Evolutionary conservation across 106 monocot species (phyloP).

Genomic region (Iris macrosiphon): DNA sequence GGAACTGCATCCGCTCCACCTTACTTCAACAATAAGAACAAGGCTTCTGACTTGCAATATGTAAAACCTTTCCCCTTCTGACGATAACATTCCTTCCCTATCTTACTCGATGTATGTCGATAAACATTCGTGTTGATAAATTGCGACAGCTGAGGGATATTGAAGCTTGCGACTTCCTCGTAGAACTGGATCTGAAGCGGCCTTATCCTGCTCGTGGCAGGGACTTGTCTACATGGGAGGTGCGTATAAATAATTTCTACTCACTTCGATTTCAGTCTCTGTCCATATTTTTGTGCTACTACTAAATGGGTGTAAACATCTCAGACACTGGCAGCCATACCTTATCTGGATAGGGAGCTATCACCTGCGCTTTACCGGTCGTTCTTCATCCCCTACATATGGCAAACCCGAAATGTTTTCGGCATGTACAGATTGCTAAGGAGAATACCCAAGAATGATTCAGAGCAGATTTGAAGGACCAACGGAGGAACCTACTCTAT

Average conservation of each 20-base stretch:
- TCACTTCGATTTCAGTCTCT: not conserved
- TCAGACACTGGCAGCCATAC: constrained; percentile 82
- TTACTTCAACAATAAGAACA: constrained; percentile 96
- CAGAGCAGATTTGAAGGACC: not conserved
- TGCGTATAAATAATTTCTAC: constrained; percentile 9
- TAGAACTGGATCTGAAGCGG: constrained; percentile 88
- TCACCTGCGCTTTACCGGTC: constrained; percentile 80
- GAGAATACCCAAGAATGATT: constrained; percentile 23
- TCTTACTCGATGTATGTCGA: not conserved
- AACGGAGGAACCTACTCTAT: not conserved
- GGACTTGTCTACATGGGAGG: constrained; percentile 93
- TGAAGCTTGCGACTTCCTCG: constrained; percentile 58
- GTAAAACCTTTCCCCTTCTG: constrained; percentile 28
- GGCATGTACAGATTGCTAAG: constrained; percentile 87
- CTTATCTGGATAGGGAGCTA: constrained; percentile 75
- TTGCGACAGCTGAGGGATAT: constrained; percentile 55
- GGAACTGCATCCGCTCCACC: constrained; percentile 79
- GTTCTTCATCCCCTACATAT: constrained; percentile 85
- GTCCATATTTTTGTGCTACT: not conserved
- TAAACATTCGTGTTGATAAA: not conserved
- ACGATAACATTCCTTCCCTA: not conserved
- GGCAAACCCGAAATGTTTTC: constrained; percentile 77
- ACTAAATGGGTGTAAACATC: constrained; percentile 3
- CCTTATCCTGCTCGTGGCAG: constrained; percentile 66
- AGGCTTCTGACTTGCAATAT: constrained; percentile 75